A percentile compares a stretch with the other conserved stretches of the same genome.
These are phyloP conservation scores for Starmerella geochares DNA, from an alignment of 805 yeast species.

Conservation along the genomic window DNA sequence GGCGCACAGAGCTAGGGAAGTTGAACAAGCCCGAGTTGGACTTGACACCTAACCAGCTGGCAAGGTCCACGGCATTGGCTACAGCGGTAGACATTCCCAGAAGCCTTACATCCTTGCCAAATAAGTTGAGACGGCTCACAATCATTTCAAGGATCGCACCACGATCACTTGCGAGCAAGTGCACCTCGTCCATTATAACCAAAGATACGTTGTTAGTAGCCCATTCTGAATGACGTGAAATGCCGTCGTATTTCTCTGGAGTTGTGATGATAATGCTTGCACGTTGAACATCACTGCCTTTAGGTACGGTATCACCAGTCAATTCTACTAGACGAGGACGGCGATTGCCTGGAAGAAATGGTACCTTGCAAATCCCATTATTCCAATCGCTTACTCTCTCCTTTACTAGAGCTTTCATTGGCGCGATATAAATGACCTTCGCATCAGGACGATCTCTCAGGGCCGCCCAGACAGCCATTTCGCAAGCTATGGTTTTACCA, in stretches of 20 bases:
- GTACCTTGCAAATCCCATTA: constrained; percentile 26
- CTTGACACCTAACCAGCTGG: constrained; percentile 70
- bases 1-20: constrained; percentile 72
- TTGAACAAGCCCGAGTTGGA: constrained; percentile 51
- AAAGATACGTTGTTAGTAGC: constrained; percentile 66
- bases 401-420: constrained; percentile 78
- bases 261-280: constrained; percentile 75
- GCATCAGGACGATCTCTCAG: constrained; percentile 69
- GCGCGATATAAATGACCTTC: constrained; percentile 76
- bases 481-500: constrained; percentile 96
- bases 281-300: constrained; percentile 49
- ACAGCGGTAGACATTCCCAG: constrained; percentile 80
- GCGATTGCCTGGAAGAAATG: constrained; percentile 16
- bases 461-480: constrained; percentile 94
- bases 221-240: constrained; percentile 61
- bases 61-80: constrained; percentile 76
- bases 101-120: constrained; percentile 52
- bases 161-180: constrained; percentile 71
- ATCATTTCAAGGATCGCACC: constrained; percentile 83
- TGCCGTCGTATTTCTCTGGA: constrained; percentile 81
- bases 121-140: constrained; percentile 74
- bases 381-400: constrained; percentile 80
- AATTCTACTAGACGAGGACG: constrained; percentile 52
- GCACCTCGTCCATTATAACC: constrained; percentile 79
- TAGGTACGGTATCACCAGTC: constrained; percentile 76